Conservation (phyloP, 441 rosid genomes). For the Raphanus hybrid region DNA sequence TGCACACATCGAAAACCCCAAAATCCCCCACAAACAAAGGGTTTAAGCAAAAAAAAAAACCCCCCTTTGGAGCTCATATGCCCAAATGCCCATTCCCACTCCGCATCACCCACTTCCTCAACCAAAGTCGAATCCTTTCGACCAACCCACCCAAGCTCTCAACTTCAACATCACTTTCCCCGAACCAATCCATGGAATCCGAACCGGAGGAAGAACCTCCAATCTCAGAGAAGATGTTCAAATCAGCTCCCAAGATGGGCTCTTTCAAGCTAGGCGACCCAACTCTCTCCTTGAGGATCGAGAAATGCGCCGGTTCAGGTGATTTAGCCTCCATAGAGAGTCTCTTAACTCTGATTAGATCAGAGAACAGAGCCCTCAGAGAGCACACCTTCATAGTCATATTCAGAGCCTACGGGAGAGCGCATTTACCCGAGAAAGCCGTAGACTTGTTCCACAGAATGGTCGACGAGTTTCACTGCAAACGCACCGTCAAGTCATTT, state of each 20-base stretch:
- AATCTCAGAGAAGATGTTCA: slow-evolving; percentile 57
- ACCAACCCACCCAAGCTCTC: slow-evolving; percentile 46
- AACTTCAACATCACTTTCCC: slow-evolving; percentile 31
- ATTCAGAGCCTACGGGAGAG: slow-evolving; percentile 82
- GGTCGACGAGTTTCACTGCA: slow-evolving; percentile 62
- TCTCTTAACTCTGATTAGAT: slow-evolving; percentile 63
- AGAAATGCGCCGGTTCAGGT: slow-evolving; percentile 56
- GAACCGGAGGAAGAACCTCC: slow-evolving; percentile 44
- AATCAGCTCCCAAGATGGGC: slow-evolving; percentile 62
- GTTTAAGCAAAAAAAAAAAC: slow-evolving; percentile 31
- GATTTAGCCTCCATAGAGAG: slow-evolving; percentile 66
- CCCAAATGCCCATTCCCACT: slow-evolving; percentile 50
- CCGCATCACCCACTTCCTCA: slow-evolving; percentile 30
- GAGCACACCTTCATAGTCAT: slow-evolving; percentile 66
- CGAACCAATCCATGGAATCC: slow-evolving; percentile 35
- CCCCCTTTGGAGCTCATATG: slow-evolving; percentile 37
- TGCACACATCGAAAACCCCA: neutral
- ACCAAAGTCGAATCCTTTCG: slow-evolving; percentile 40
- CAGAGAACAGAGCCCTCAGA: slow-evolving; percentile 60
- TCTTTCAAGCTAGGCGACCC: slow-evolving; percentile 78
- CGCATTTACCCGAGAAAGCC: slow-evolving; percentile 68
- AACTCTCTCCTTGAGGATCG: slow-evolving; percentile 69
- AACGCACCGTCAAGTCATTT: slow-evolving; percentile 56
- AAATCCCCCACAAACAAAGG: slow-evolving; percentile 14
- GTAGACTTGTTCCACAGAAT: slow-evolving; percentile 72